These are phyloP conservation scores for Leccinum truebloodii DNA, from an alignment of 768 basidiomycete genomes.

Conservation along the genomic window DNA sequence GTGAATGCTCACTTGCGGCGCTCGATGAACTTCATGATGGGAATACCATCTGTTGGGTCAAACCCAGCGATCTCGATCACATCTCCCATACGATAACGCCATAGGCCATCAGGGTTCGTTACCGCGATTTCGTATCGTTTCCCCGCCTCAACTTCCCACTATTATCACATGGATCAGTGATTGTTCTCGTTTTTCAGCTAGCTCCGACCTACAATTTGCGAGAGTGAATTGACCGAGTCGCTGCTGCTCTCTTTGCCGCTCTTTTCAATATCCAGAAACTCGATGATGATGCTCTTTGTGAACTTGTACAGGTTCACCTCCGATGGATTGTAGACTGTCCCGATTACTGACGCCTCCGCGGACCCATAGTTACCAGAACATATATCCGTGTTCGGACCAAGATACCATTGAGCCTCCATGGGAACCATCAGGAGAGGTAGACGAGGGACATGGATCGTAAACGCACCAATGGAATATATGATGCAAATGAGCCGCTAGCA, in stretches of 20 bases:
- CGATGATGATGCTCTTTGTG: background rate
- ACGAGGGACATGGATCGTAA: background rate
- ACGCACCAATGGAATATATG: background rate
- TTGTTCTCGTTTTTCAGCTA: background rate
- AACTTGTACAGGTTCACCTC: background rate
- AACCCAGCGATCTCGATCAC: background rate
- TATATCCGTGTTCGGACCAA: background rate
- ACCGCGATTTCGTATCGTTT: background rate
- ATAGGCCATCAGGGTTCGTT: background rate
- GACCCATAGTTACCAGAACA: background rate
- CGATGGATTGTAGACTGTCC: background rate
- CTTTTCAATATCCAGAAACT: background rate
- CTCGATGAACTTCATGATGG: background rate
- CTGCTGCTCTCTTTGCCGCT: background rate
- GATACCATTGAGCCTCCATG: background rate
- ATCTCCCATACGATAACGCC: background rate
- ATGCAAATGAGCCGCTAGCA: background rate
- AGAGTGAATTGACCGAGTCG: background rate
- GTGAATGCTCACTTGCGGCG: background rate
- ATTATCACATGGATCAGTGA: background rate
- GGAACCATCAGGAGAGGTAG: background rate
- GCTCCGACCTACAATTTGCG: background rate
- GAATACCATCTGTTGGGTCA: background rate
- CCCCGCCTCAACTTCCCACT: background rate
- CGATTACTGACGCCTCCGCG: background rate